Base-by-base conservation (phyloP, 805 yeast genomes). In the Cyberlindnera euphorbiae region DNA sequence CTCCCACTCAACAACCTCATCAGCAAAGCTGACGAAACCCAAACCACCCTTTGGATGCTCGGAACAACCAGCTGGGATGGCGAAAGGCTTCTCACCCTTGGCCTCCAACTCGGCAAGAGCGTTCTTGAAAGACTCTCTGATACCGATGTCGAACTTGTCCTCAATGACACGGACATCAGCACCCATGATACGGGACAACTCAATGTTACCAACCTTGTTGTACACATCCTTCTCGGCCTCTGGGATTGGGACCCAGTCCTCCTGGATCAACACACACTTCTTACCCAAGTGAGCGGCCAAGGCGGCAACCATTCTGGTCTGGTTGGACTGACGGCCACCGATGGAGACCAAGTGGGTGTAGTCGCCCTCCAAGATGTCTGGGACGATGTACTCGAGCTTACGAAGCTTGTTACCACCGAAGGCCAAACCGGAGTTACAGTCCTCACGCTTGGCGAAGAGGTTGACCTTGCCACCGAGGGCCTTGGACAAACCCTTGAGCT, bases 181-280 rank as follows among this genome's bases (percentile, higher is more conserved):
- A 26, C 46, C 46, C 46, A 42, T 42, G 36, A 42, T 38, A 28
- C 46, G 36, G 22, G 46, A 42, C 26, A 42, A 35, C 39, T 42
- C 46, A 22, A 42, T 42, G 39, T 42, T 42, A 11, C 46, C 46
- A 13, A 42, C 46, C 35, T 35, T 38, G 41, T 42, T 36, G 39
- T 42, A 42, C 26, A 38, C 32, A 13, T 42, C 46, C 39, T 42
- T 42, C 39, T 42, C 46, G 12, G 46, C 41, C 34, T 42, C 46
- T 33, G 46, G 46, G 39, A 42, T 42, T 15, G 46, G 46, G 18
- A 42, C 46, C 46, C 46, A 42, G 38, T 42, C 42, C 36, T 42
- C 46, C 36, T 42, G 46, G 30, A 42, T 42, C 43, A 42, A 26
- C 13, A 42, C 46, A 33, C 46, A 42, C 36, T 42, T 38, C 41